A percentile compares a stretch with the other conserved stretches of the same genome.
Conservation (phyloP, 1,284 basidiomycete species). For the Fomitopsis betulina region DNA sequence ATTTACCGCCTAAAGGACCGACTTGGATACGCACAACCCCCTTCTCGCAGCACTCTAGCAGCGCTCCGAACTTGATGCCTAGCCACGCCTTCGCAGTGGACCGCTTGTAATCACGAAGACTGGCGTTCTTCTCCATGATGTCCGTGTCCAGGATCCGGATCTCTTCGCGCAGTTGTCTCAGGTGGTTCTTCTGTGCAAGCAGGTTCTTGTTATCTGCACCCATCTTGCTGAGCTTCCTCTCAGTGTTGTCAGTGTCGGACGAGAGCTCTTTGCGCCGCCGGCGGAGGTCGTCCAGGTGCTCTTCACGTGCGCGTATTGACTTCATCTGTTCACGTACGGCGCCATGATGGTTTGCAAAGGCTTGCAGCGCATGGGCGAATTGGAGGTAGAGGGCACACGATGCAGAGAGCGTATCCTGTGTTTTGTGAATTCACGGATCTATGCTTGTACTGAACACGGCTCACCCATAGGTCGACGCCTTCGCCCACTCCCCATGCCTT, state of each 20-base stretch:
- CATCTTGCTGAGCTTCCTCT: conserved; percentile 91
- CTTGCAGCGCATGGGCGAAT: conserved; percentile 64
- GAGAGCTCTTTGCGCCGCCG: conserved; percentile 66
- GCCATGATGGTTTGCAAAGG: conserved; percentile 73
- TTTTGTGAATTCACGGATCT: not conserved
- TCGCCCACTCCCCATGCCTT: conserved; percentile 80
- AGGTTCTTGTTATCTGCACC: conserved; percentile 87
- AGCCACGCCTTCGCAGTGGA: conserved; percentile 66
- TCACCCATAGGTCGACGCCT: conserved; percentile 81
- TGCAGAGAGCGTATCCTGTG: conserved; percentile 74
- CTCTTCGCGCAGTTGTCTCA: conserved; percentile 57
- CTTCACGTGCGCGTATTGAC: conserved; percentile 79
- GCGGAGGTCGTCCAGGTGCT: conserved; percentile 76
- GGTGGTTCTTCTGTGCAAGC: conserved; percentile 65
- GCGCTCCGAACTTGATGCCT: conserved; percentile 83
- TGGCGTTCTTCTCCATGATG: conserved; percentile 79
- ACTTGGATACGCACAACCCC: conserved; percentile 45
- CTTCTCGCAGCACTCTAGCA: conserved; percentile 86
- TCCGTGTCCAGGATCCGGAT: conserved; percentile 79
- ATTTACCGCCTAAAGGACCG: conserved; percentile 5
- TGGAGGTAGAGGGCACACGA: conserved; percentile 69
- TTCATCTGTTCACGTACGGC: conserved; percentile 76
- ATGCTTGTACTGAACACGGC: conserved; percentile 22
- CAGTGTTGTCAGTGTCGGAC: conserved; percentile 77
- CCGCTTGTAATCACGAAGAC: conserved; percentile 87